Percentiles rank a stretch among this genome's conserved stretches.
These are phyloP conservation scores for Entophlyctis luteolus DNA, from an alignment of 192 early-diverging fungal species.

Conservation along the genomic window DNA sequence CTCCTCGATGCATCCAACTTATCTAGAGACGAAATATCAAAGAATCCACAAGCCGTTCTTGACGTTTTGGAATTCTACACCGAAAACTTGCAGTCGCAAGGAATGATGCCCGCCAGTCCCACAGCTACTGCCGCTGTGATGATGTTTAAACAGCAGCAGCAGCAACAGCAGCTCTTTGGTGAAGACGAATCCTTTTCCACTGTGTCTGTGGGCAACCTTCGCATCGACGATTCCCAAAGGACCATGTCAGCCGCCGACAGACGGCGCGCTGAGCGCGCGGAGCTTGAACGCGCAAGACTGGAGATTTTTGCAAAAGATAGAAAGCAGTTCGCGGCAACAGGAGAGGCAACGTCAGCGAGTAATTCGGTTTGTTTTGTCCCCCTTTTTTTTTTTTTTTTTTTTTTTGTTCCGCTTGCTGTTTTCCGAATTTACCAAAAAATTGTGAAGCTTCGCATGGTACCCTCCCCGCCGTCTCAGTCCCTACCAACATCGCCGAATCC, in stretches of 20 bases:
- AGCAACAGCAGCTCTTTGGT: too few relatives aligned
- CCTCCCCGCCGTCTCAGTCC: too few relatives aligned
- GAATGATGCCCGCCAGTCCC: constrained; percentile 1
- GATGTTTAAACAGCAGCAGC: too few relatives aligned
- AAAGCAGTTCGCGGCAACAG: background rate
- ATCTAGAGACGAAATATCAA: constrained; percentile 93
- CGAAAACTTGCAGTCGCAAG: constrained; percentile 50
- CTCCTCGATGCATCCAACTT: constrained; percentile 91
- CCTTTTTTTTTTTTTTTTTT: background rate
- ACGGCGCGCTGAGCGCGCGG: constrained; percentile 54
- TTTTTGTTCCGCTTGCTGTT: too few relatives aligned
- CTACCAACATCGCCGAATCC: too few relatives aligned
- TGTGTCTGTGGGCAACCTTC: too few relatives aligned
- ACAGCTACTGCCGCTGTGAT: constrained; percentile 1
- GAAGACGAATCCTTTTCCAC: too few relatives aligned
- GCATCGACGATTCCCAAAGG: too few relatives aligned
- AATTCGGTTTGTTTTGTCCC: too few relatives aligned
- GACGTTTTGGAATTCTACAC: constrained; percentile 98
- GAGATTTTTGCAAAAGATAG: constrained; percentile 17
- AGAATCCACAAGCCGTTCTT: constrained; percentile 97
- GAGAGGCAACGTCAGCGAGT: background rate
- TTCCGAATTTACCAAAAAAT: too few relatives aligned
- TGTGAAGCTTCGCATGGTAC: background rate
- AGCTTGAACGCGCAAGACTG: constrained; percentile 3
- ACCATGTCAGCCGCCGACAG: constrained; percentile 32